Conservation (phyloP, 257 asterid genomes). For the Gardenia jasminoides region DNA sequence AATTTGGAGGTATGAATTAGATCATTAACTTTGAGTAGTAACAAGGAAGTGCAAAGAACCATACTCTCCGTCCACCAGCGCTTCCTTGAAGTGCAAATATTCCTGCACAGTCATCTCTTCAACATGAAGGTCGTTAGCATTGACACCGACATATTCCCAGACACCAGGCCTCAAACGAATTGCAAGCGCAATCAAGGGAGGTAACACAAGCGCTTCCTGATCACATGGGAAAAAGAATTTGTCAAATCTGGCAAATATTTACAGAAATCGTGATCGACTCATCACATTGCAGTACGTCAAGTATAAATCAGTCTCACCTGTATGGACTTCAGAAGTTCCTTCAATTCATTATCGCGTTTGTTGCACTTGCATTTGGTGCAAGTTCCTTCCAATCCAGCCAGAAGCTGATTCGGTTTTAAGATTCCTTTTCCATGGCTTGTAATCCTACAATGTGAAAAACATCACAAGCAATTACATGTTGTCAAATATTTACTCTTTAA, state of each 20-base stretch:
- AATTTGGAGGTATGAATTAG: too few species aligned
- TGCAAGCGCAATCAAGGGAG: conserved; percentile 97
- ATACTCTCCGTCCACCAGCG: conserved; percentile 81
- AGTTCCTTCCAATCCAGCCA: conserved; percentile 68
- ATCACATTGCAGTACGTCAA: too few species aligned
- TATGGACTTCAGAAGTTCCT: conserved; percentile 65
- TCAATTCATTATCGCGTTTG: conserved; percentile 62
- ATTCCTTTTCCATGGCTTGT: conserved; percentile 86
- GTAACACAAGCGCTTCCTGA: conserved; percentile 80
- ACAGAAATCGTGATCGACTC: too few species aligned
- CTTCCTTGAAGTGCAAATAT: conserved; percentile 81
- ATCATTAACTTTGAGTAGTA: not conserved
- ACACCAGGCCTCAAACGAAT: conserved; percentile 92
- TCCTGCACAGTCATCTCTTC: conserved; percentile 85
- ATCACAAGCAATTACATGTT: too few species aligned
- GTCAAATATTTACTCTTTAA: too few species aligned
- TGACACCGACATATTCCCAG: conserved; percentile 82
- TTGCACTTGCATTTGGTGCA: not conserved
- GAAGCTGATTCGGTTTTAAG: conserved; percentile 74
- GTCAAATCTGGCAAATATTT: not conserved
- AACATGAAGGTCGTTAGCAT: conserved; percentile 55
- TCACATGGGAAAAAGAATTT: too few species aligned
- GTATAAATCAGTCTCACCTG: conserved; percentile 39
- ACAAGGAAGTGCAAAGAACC: not conserved
- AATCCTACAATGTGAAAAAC: conserved; percentile 37